Percentiles rank a stretch among this genome's conserved stretches.
phyloP scores from a whole-genome alignment of 1,284 basidiomycete species.

The Inonotus hispidus region DNA sequence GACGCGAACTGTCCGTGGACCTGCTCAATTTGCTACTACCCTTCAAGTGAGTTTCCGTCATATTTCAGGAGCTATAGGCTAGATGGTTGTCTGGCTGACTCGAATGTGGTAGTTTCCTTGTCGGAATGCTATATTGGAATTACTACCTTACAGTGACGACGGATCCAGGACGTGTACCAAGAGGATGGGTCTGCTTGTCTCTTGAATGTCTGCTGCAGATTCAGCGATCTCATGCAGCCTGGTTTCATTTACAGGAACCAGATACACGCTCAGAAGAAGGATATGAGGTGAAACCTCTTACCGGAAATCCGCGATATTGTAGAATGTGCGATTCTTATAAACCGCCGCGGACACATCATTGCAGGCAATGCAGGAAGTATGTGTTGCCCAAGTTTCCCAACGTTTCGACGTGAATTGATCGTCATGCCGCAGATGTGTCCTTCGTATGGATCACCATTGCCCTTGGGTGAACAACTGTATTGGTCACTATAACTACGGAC shows the following conservation, averaged over 20 bases:
- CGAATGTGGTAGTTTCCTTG: slow-evolving; percentile 50
- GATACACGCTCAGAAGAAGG: slow-evolving; percentile 62
- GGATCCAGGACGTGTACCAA: slow-evolving; percentile 81
- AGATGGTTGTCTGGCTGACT: background rate
- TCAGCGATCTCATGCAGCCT: background rate
- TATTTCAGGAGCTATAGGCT: background rate
- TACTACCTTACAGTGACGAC: slow-evolving; percentile 79
- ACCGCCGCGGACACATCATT: slow-evolving; percentile 83
- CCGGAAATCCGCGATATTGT: slow-evolving; percentile 77
- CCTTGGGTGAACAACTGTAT: slow-evolving; percentile 91
- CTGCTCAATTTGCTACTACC: slow-evolving; percentile 71
- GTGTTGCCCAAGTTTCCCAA: slow-evolving; percentile 21
- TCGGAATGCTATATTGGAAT: slow-evolving; percentile 80
- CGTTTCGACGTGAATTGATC: background rate
- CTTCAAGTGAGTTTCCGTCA: slow-evolving; percentile 72
- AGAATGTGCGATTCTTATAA: slow-evolving; percentile 72
- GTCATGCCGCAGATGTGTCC: slow-evolving; percentile 51
- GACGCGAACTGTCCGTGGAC: slow-evolving; percentile 61
- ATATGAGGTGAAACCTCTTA: slow-evolving; percentile 83
- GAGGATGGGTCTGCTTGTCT: slow-evolving; percentile 65
- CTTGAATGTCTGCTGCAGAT: background rate
- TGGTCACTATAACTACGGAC: slow-evolving; percentile 83
- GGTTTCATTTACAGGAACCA: slow-evolving; percentile 51
- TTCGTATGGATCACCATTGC: slow-evolving; percentile 91
- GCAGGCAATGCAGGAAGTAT: slow-evolving; percentile 76